phyloP scores from a whole-genome alignment of 2,329 filamentous ascomycete species.

The Colletotrichum brevisporum region DNA sequence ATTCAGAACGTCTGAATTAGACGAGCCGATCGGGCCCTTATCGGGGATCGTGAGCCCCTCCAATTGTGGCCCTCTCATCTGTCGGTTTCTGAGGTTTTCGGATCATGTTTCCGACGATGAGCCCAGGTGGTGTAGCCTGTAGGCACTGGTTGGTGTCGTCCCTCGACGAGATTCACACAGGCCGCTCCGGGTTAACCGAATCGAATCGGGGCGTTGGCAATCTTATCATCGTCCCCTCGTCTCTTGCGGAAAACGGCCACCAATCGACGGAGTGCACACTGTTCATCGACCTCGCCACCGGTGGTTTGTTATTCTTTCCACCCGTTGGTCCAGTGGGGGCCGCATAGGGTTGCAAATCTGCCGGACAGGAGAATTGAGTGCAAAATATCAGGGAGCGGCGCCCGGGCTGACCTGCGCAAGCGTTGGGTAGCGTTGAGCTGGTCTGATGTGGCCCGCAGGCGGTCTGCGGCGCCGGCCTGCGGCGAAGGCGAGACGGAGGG shows the following conservation, averaged over 20 bases:
- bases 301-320: constrained; percentile 19
- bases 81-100: constrained; percentile 12
- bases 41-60: constrained; percentile 21
- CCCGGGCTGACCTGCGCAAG: constrained; percentile 7
- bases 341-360: constrained; percentile 20
- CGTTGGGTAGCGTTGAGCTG: constrained; percentile 11
- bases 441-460: constrained; percentile 24
- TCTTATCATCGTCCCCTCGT: constrained; percentile 2
- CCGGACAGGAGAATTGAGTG: constrained; percentile 6
- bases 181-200: not conserved
- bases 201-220: constrained; percentile 9
- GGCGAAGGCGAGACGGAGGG: constrained; percentile 24
- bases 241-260: constrained; percentile 15
- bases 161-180: constrained; percentile 22
- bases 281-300: not conserved
- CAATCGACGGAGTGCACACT: constrained; percentile 3
- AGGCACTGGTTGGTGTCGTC: not conserved
- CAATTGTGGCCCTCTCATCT: constrained; percentile 4
- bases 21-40: too few species aligned
- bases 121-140: constrained; percentile 5
- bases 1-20: too few species aligned
- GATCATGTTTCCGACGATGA: constrained; percentile 31
- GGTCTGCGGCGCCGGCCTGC: constrained; percentile 14
- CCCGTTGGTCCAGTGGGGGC: constrained; percentile 1
- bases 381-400: not conserved